Evolutionary conservation across 768 basidiomycete species (phyloP).

Genomic region (Boletus pseudopeckii): DNA sequence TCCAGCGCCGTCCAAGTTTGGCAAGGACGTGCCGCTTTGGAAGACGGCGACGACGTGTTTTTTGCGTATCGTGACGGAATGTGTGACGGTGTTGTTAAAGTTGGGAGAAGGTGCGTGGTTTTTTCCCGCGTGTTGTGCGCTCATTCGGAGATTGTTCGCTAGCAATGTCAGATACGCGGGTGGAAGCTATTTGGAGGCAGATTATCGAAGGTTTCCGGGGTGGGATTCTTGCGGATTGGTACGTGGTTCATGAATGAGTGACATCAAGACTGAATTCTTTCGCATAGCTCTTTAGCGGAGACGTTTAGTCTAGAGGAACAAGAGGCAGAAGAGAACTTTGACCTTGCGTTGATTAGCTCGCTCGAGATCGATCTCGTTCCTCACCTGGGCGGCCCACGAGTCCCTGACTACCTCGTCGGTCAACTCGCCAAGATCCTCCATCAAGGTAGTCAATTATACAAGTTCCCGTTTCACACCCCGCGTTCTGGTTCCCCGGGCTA

Average conservation of each 20-base stretch:
- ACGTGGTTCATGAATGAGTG: slow-evolving; percentile 19
- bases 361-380: slow-evolving; percentile 81
- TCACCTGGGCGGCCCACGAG: slow-evolving; percentile 59
- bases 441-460: slow-evolving; percentile 66
- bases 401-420: slow-evolving; percentile 68
- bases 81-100: slow-evolving; percentile 47
- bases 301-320: slow-evolving; percentile 60
- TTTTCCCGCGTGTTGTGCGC: background rate
- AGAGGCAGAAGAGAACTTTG: slow-evolving; percentile 81
- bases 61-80: slow-evolving; percentile 69
- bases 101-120: slow-evolving; percentile 48
- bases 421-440: slow-evolving; percentile 70
- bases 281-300: slow-evolving; percentile 52
- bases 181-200: slow-evolving; percentile 85
- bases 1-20: slow-evolving; percentile 82
- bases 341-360: slow-evolving; percentile 71
- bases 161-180: slow-evolving; percentile 59
- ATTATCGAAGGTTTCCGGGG: slow-evolving; percentile 78
- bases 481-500: slow-evolving; percentile 9
- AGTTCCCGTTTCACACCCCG: slow-evolving; percentile 15
- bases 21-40: slow-evolving; percentile 87
- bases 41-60: slow-evolving; percentile 88
- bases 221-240: slow-evolving; percentile 85
- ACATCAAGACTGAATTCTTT: background rate
- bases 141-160: background rate